Evolutionary conservation across 2,329 filamentous ascomycete genomes (phyloP).

Genomic region (Apiospora hydei): DNA sequence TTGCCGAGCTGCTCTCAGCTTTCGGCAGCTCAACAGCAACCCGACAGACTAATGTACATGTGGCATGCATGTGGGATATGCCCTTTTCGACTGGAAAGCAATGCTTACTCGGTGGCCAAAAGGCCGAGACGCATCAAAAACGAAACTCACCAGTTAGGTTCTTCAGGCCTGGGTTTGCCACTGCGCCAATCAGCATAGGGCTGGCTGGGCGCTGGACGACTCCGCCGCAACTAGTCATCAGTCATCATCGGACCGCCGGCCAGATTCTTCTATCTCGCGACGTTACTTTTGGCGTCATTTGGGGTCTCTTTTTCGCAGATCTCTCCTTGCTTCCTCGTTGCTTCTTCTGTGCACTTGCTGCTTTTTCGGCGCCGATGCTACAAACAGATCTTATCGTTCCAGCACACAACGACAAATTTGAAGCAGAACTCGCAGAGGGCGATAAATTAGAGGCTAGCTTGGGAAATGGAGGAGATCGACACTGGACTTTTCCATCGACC

Average conservation of each 20-base stretch:
- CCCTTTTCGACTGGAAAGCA: neutral
- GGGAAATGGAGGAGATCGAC: neutral
- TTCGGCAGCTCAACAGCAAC: neutral
- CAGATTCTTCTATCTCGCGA: conserved; percentile 16
- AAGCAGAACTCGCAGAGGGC: neutral
- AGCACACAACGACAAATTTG: neutral
- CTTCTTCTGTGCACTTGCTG: neutral
- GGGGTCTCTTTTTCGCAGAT: neutral
- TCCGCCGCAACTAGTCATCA: conserved; percentile 11
- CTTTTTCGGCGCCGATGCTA: neutral
- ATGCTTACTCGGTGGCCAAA: conserved; percentile 7
- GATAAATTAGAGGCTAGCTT: neutral
- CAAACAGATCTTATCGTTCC: neutral
- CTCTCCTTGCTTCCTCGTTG: neutral
- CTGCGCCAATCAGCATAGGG: conserved; percentile 8
- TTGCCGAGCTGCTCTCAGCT: conserved; percentile 16
- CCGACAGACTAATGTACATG: neutral
- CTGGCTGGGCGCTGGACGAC: neutral
- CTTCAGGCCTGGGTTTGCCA: neutral
- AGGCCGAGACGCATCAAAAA: neutral
- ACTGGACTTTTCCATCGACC: neutral
- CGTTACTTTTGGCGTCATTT: conserved; percentile 9
- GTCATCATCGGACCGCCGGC: conserved; percentile 19
- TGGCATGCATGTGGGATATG: conserved; percentile 12
- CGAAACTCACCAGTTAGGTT: neutral